Conservation (phyloP, 169 alveolate species). For the Plasmodium gonderi region DNA sequence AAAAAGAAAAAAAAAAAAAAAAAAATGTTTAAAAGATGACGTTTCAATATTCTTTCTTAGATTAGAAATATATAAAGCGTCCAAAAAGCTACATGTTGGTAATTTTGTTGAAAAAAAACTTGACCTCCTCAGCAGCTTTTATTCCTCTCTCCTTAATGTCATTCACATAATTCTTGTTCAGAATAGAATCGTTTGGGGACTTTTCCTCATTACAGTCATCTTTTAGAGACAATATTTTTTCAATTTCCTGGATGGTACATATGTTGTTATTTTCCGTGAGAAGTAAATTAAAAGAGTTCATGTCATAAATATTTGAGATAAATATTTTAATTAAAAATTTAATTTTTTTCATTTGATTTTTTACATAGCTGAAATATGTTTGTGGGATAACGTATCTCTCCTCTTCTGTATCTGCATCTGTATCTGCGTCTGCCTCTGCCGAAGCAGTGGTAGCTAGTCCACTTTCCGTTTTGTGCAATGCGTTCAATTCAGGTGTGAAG, state of each 20-base stretch:
- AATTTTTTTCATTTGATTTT: slow-evolving; percentile 37
- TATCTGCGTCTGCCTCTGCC: background rate
- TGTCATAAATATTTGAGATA: slow-evolving; percentile 35
- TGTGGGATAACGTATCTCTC: slow-evolving; percentile 7
- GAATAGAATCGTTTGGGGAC: background rate
- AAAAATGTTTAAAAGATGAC: too few relatives aligned
- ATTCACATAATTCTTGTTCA: slow-evolving; percentile 2
- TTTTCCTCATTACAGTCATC: background rate
- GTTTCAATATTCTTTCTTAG: too few relatives aligned
- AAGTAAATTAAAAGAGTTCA: slow-evolving; percentile 23
- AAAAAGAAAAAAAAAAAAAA: too few relatives aligned
- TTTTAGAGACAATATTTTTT: slow-evolving; percentile 36
- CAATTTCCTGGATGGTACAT: slow-evolving; percentile 64
- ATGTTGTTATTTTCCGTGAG: slow-evolving; percentile 64
- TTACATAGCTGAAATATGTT: slow-evolving; percentile 63
- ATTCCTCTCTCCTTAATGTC: slow-evolving; percentile 48
- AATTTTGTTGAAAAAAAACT: slow-evolving; percentile 33
- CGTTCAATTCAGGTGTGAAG: too few relatives aligned
- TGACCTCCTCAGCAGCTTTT: slow-evolving; percentile 60
- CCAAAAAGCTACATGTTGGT: slow-evolving; percentile 1
- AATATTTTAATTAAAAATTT: slow-evolving; percentile 55
- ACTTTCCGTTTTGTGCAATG: background rate
- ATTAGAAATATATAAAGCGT: background rate
- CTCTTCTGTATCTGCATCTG: background rate
- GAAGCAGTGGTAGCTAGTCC: too few relatives aligned